Conservation (phyloP, 2,329 filamentous ascomycete species). For the Fusarium multiceps region DNA sequence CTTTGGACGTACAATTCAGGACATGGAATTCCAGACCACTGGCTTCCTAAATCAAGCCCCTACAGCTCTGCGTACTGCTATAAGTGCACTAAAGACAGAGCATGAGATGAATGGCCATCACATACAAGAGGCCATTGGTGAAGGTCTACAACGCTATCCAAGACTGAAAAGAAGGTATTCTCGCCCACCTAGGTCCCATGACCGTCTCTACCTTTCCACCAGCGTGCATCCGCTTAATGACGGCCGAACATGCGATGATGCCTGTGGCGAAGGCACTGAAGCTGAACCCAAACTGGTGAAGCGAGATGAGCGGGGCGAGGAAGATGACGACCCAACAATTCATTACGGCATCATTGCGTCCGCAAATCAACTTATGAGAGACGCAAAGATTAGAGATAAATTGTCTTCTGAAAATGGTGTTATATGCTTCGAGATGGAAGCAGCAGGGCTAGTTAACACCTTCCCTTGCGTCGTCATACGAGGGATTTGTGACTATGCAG, state of each 20-base stretch:
- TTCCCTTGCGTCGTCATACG: conserved; percentile 51
- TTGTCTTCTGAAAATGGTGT: background rate
- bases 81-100: background rate
- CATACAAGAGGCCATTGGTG: background rate
- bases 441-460: background rate
- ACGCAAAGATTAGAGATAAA: conserved; percentile 14
- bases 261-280: fast-evolving
- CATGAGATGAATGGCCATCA: background rate
- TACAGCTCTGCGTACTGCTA: background rate
- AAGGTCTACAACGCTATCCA: background rate
- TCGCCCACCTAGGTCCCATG: background rate
- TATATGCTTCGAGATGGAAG: conserved; percentile 18
- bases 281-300: fast-evolving
- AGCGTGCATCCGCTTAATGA: background rate
- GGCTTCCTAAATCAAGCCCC: conserved; percentile 32
- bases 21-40: conserved; percentile 20
- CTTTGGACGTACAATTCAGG: conserved; percentile 40
- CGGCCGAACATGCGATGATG: fast-evolving
- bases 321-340: background rate
- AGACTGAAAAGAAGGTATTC: background rate
- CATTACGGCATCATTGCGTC: background rate
- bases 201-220: background rate
- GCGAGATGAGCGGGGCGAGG: background rate
- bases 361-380: background rate
- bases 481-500: conserved; percentile 54